Evolutionary conservation across 257 asterid species (phyloP).

Genomic region (Nicotiana undulata): DNA sequence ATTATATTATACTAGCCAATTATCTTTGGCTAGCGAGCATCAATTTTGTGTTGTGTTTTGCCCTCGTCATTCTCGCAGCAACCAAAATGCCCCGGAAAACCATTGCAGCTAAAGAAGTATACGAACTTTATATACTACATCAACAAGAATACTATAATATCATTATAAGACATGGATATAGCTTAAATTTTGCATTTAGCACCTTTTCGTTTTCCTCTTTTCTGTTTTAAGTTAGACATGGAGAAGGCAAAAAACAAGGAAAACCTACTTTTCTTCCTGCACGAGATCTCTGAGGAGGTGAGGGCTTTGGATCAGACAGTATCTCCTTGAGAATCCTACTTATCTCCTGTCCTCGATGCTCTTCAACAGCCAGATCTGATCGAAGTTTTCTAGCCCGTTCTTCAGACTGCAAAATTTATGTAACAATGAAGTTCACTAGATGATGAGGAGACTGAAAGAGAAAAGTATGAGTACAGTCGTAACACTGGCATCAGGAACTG

Average conservation of each 20-base stretch:
- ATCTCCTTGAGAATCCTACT: constrained; percentile 69
- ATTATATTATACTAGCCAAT: no score
- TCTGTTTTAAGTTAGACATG: neutral
- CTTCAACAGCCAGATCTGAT: constrained; percentile 79
- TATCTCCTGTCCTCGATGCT: constrained; percentile 69
- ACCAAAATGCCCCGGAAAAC: neutral
- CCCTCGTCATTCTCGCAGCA: neutral
- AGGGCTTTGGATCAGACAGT: constrained; percentile 43
- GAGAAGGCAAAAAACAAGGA: constrained; percentile 4
- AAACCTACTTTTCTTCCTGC: constrained; percentile 64
- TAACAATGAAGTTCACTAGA: neutral
- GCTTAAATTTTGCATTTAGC: neutral
- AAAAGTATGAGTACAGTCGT: neutral
- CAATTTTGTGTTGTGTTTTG: no score
- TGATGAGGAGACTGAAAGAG: neutral
- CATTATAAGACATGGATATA: neutral
- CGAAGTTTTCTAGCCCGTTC: constrained; percentile 78
- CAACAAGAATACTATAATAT: neutral
- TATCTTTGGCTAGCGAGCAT: no score
- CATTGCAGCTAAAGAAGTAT: neutral
- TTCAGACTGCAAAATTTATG: constrained; percentile 56
- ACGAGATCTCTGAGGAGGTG: constrained; percentile 41
- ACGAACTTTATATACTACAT: neutral
- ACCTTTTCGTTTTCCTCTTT: neutral
- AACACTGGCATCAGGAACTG: neutral